Evolutionary conservation across 805 yeast species (phyloP).

Genomic region (Metschnikowia borealis): DNA sequence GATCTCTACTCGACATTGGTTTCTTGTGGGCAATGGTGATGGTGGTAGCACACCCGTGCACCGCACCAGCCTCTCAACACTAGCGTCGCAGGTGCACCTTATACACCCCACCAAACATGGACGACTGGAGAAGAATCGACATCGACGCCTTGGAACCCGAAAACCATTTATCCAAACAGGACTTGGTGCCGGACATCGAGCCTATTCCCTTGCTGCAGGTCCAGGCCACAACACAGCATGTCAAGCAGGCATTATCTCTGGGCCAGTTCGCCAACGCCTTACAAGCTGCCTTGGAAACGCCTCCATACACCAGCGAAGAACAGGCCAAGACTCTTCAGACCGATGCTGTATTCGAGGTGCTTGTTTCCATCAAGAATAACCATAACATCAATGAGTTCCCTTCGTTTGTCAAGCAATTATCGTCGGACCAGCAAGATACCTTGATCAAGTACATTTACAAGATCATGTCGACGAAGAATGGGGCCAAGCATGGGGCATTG

Average conservation of each 20-base stretch:
- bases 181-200: constrained; percentile 54
- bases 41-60: background rate
- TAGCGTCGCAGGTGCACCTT: background rate
- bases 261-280: constrained; percentile 74
- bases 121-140: constrained; percentile 92
- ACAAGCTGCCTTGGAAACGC: constrained; percentile 55
- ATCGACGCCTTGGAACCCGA: constrained; percentile 90
- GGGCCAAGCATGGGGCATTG: constrained; percentile 82
- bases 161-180: constrained; percentile 58
- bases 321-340: constrained; percentile 44
- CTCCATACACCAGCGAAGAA: constrained; percentile 80
- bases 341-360: constrained; percentile 60
- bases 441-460: constrained; percentile 82
- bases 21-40: background rate
- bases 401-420: constrained; percentile 53
- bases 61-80: background rate
- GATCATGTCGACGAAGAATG: constrained; percentile 73
- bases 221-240: constrained; percentile 49
- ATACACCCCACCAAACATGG: constrained; percentile 32
- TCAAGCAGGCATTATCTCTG: constrained; percentile 59
- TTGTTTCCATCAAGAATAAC: constrained; percentile 50
- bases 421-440: constrained; percentile 64
- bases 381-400: constrained; percentile 64
- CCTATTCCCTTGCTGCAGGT: constrained; percentile 47
- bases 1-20: no score